phyloP scores from a whole-genome alignment of 2,329 filamentous ascomycete species.

The Thielaviopsis punctulata region DNA sequence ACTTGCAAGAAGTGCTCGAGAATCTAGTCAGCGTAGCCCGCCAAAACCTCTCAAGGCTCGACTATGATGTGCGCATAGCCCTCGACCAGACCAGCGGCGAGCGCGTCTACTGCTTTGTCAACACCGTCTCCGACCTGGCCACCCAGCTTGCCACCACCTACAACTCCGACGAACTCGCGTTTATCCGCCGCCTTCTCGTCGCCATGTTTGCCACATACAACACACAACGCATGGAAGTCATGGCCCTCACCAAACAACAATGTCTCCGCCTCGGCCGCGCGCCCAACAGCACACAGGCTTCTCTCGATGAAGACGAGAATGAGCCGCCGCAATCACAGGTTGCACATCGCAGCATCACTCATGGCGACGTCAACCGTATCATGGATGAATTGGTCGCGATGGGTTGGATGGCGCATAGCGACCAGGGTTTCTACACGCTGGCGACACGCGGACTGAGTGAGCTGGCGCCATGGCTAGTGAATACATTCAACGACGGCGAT shows the following conservation, averaged over 20 bases:
- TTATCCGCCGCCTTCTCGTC: slow-evolving; percentile 74
- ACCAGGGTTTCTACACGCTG: slow-evolving; percentile 55
- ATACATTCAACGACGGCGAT: slow-evolving; percentile 69
- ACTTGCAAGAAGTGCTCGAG: slow-evolving; percentile 51
- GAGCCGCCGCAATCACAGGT: slow-evolving; percentile 20
- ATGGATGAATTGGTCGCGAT: slow-evolving; percentile 55
- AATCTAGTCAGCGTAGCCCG: slow-evolving; percentile 56
- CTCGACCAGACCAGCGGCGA: slow-evolving; percentile 49
- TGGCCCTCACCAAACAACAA: slow-evolving; percentile 67
- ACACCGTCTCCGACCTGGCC: slow-evolving; percentile 67
- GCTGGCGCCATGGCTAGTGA: slow-evolving; percentile 65
- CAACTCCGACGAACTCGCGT: slow-evolving; percentile 70
- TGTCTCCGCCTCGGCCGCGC: slow-evolving; percentile 52
- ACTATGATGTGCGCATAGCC: slow-evolving; percentile 69
- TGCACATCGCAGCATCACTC: slow-evolving; percentile 44
- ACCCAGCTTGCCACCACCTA: slow-evolving; percentile 77
- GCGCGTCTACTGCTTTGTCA: slow-evolving; percentile 70
- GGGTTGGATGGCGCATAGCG: slow-evolving; percentile 69
- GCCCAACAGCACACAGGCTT: slow-evolving; percentile 19
- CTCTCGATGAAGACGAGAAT: slow-evolving; percentile 18
- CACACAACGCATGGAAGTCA: slow-evolving; percentile 57
- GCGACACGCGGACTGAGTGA: slow-evolving; percentile 70
- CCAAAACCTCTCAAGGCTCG: slow-evolving; percentile 56
- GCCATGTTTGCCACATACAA: slow-evolving; percentile 87
- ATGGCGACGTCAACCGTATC: slow-evolving; percentile 59